These are phyloP conservation scores for Starmera amethionina DNA, from an alignment of 805 yeast species.

Conservation along the genomic window DNA sequence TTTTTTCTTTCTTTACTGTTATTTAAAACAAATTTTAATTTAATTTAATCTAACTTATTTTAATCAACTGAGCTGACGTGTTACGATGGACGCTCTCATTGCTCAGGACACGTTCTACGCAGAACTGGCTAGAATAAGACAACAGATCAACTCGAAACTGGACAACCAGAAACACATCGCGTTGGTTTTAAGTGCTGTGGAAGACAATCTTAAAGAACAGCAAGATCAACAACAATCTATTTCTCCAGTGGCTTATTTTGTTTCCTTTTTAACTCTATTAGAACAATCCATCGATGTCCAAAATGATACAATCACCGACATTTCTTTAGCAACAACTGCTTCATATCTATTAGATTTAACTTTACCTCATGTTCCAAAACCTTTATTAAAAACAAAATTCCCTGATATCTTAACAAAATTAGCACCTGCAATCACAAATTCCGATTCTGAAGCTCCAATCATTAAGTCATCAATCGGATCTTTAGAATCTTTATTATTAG, in stretches of 20 bases:
- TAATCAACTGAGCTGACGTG: too few species aligned
- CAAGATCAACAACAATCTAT: conserved; percentile 34
- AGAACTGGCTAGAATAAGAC: conserved; percentile 33
- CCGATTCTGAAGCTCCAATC: conserved; percentile 68
- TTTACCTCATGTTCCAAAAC: conserved; percentile 61
- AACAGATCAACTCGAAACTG: conserved; percentile 67
- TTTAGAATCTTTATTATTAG: conserved; percentile 65
- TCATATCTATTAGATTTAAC: conserved; percentile 76
- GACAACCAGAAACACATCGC: conserved; percentile 85
- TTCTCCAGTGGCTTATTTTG: conserved; percentile 74
- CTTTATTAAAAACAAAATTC: conserved; percentile 64
- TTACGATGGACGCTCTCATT: too few species aligned
- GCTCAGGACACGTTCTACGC: too few species aligned
- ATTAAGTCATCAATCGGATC: conserved; percentile 80
- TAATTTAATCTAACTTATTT: too few species aligned
- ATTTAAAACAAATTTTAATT: too few species aligned
- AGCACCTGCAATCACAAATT: conserved; percentile 69
- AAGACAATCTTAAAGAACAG: conserved; percentile 71
- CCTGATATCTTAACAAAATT: conserved; percentile 67
- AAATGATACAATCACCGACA: conserved; percentile 43
- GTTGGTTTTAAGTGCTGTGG: conserved; percentile 77
- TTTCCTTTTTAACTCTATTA: conserved; percentile 71
- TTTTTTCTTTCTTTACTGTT: too few species aligned
- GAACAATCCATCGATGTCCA: conserved; percentile 54
- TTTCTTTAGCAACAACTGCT: conserved; percentile 59